phyloP scores from a whole-genome alignment of 129 eudicot genomes.

The Artemisia tridentata region DNA sequence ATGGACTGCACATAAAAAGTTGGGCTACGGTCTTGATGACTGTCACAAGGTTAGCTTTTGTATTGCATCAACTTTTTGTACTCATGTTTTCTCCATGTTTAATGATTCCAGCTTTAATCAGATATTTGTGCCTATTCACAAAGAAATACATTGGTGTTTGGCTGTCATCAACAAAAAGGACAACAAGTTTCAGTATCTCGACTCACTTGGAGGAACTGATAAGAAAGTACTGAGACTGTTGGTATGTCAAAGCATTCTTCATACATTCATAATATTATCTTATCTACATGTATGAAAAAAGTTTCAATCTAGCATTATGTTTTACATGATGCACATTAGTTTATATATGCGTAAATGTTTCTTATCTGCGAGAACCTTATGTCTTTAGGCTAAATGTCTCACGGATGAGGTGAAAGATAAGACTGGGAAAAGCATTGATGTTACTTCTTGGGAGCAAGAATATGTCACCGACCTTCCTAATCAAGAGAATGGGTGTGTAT shows the following conservation, averaged over 20 bases:
- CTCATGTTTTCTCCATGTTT: not conserved
- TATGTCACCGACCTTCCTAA: constrained; percentile 76
- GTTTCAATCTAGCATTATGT: not conserved
- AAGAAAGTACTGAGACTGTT: constrained; percentile 51
- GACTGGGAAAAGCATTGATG: constrained; percentile 58
- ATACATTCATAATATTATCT: not conserved
- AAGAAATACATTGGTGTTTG: constrained; percentile 91
- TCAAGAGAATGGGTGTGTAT: constrained; percentile 70
- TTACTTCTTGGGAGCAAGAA: constrained; percentile 70
- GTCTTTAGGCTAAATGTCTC: constrained; percentile 56
- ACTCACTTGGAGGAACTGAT: constrained; percentile 76
- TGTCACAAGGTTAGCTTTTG: constrained; percentile 66
- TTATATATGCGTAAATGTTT: constrained; percentile 4
- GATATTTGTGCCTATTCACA: constrained; percentile 97
- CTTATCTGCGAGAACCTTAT: not conserved
- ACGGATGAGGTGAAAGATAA: constrained; percentile 87
- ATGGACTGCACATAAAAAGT: constrained; percentile 87
- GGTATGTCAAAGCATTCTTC: constrained; percentile 42
- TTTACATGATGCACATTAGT: not conserved
- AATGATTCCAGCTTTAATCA: constrained; percentile 20
- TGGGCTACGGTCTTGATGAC: constrained; percentile 76
- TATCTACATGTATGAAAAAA: not conserved
- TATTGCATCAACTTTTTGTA: not conserved
- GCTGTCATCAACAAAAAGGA: constrained; percentile 91
- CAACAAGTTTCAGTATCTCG: constrained; percentile 80